phyloP scores from a whole-genome alignment of 2,329 filamentous ascomycete species.

The Aspergillus chevalieri region DNA sequence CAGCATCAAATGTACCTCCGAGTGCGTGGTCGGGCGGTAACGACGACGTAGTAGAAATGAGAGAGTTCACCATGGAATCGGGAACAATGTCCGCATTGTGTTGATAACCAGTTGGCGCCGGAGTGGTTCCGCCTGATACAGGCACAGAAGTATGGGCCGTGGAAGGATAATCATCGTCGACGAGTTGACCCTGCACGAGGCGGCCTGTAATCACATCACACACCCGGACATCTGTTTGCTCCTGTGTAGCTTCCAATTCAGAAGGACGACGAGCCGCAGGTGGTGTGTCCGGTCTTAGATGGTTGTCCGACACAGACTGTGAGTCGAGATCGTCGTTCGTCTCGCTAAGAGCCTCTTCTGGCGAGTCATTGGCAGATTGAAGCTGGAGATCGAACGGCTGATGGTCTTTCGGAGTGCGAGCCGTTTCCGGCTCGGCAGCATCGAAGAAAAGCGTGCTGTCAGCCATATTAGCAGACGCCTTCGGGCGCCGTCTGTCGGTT shows the following conservation, averaged over 20 bases:
- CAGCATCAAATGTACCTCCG: constrained; percentile 77
- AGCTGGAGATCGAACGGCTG: constrained; percentile 23
- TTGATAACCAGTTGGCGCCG: constrained; percentile 31
- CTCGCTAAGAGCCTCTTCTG: constrained; percentile 6
- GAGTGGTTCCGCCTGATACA: constrained; percentile 41
- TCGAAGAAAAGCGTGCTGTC: constrained; percentile 73
- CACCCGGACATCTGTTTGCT: constrained; percentile 74
- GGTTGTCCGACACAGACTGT: constrained; percentile 16
- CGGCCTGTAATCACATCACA: constrained; percentile 87
- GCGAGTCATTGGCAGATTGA: constrained; percentile 14
- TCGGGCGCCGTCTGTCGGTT: constrained; percentile 51
- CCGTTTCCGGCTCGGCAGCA: constrained; percentile 44
- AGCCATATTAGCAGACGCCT: constrained; percentile 55
- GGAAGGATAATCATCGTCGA: constrained; percentile 86
- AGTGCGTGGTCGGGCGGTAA: constrained; percentile 64
- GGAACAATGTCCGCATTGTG: constrained; percentile 53
- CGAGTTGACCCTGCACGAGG: constrained; percentile 87
- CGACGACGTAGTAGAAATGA: constrained; percentile 74
- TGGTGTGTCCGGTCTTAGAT: constrained; percentile 32
- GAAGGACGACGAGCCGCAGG: constrained; percentile 36
- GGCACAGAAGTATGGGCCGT: constrained; percentile 59
- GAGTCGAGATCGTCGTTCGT: constrained; percentile 20
- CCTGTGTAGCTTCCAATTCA: constrained; percentile 40
- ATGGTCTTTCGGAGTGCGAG: constrained; percentile 19
- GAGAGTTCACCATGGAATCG: constrained; percentile 77